These are phyloP conservation scores for Pyrenopolyporus hunteri DNA, from an alignment of 495 filamentous ascomycete species.

Conservation along the genomic window DNA sequence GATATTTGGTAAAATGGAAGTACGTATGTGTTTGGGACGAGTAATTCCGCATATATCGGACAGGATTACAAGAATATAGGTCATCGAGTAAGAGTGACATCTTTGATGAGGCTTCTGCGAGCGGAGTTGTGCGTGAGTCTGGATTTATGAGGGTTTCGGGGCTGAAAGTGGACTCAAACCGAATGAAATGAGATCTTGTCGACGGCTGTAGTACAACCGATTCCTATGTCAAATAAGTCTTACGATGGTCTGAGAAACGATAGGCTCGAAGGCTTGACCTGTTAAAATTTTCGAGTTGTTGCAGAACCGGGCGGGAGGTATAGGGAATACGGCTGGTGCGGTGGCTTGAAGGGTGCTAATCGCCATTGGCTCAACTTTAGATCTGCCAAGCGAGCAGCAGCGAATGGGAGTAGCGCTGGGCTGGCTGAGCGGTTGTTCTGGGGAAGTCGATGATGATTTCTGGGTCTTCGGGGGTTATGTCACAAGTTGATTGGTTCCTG, in stretches of 20 bases:
- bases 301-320: constrained; percentile 17
- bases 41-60: too few relatives aligned
- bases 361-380: constrained; percentile 20
- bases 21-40: background rate
- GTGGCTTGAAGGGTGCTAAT: constrained; percentile 7
- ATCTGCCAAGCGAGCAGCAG: constrained; percentile 20
- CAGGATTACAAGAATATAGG: too few relatives aligned
- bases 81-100: too few relatives aligned
- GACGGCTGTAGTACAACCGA: background rate
- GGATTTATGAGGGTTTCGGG: constrained; percentile 23
- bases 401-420: constrained; percentile 13
- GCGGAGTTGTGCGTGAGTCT: too few relatives aligned
- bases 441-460: constrained; percentile 15
- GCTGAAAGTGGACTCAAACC: constrained; percentile 12
- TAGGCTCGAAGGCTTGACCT: background rate
- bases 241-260: constrained; percentile 9
- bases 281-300: constrained; percentile 10
- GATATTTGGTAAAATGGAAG: constrained; percentile 18
- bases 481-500: constrained; percentile 33
- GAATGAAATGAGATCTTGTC: background rate
- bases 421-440: background rate
- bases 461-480: constrained; percentile 16
- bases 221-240: constrained; percentile 20
- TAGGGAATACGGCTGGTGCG: background rate
- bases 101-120: too few relatives aligned